Conservation (phyloP, 768 basidiomycete genomes). For the Phanerochaete carnosa region DNA sequence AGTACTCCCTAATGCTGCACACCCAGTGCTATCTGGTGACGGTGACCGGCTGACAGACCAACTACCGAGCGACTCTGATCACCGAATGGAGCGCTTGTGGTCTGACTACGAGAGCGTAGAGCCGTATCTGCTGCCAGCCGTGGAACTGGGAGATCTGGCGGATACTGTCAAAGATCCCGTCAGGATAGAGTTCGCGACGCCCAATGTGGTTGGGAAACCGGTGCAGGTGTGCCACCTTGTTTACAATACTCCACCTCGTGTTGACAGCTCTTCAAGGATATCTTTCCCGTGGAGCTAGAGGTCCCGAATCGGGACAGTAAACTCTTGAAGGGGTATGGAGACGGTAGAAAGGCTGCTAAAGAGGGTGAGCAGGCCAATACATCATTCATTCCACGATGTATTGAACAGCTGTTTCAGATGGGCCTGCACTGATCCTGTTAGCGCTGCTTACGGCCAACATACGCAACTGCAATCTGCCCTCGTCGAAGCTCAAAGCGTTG, state of each 20-base stretch:
- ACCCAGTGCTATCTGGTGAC: slow-evolving; percentile 4
- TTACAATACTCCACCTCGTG: neutral
- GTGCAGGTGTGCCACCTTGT: slow-evolving; percentile 48
- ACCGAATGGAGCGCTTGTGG: slow-evolving; percentile 80
- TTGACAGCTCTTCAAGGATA: slow-evolving; percentile 42
- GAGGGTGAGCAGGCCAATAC: slow-evolving; percentile 49
- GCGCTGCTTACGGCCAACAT: slow-evolving; percentile 86
- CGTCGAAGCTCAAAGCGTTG: slow-evolving; percentile 80
- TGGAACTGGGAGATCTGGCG: slow-evolving; percentile 25
- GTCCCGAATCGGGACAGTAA: slow-evolving; percentile 67
- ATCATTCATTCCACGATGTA: neutral
- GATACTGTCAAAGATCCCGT: slow-evolving; percentile 46
- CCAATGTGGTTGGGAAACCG: slow-evolving; percentile 44
- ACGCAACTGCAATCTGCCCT: slow-evolving; percentile 81
- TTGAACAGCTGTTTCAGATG: slow-evolving; percentile 50
- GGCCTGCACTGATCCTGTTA: slow-evolving; percentile 84
- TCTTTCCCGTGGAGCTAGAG: slow-evolving; percentile 73
- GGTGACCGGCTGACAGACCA: slow-evolving; percentile 27
- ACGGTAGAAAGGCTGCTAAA: slow-evolving; percentile 45
- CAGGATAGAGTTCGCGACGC: slow-evolving; percentile 49
- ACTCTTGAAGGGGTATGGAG: slow-evolving; percentile 26
- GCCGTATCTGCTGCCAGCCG: slow-evolving; percentile 52
- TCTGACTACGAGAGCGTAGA: slow-evolving; percentile 82
- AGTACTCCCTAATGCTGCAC: neutral
- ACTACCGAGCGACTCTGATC: slow-evolving; percentile 81